Base-by-base conservation (phyloP, 768 basidiomycete species). In the Pleurotus sapidus region DNA sequence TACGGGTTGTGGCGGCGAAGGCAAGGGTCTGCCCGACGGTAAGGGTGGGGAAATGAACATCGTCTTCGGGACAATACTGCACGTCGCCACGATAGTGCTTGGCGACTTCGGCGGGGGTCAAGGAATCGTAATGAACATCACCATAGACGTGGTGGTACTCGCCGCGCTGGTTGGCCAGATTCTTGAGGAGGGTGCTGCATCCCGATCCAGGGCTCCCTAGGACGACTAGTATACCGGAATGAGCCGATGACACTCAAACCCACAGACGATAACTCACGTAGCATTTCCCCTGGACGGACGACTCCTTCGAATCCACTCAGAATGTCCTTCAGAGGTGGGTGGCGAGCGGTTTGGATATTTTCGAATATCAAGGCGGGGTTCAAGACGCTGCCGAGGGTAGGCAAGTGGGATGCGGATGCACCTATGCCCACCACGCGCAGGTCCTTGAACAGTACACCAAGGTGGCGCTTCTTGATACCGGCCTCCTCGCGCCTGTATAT, bases 201-300 rank as follows among this genome's bases (percentile, higher is more conserved):
- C 94, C 93, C 0, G 91, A 85, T 12, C 89, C 89, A 0, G 93
- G 93, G 27, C 91, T 80, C 20, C 93, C 93, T 23, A 95, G 81
- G 9, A 94, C 93, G 14, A 95, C 89, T 89, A 9, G 30, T 11
- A 63, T 4, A 58, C 17, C 18, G 37, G 23, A 20, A 38, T 25
- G 12, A 4, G 3, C 34, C n/a, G 8, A 7, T 15, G 23, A n/a
- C 18, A 12, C 15, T 6, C 42, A 42, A 43, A 43, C 42, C n/a
- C n/a, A n/a, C 39, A 48, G 9, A n/a, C 42, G 17, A 8, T 9
- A 11, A 82, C 88, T 61, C 64, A 86, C 91, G 75, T 73, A 89
- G 77, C 90, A 92, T 90, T 71, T 91, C 88, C 14, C 88, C 87
- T 0, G 87, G 81, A 3, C 81, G 76, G 11, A 90, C 76, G 1